Evolutionary conservation across 371 early-diverging fungal genomes (phyloP).

Genomic region (Blakeslea trispora): DNA sequence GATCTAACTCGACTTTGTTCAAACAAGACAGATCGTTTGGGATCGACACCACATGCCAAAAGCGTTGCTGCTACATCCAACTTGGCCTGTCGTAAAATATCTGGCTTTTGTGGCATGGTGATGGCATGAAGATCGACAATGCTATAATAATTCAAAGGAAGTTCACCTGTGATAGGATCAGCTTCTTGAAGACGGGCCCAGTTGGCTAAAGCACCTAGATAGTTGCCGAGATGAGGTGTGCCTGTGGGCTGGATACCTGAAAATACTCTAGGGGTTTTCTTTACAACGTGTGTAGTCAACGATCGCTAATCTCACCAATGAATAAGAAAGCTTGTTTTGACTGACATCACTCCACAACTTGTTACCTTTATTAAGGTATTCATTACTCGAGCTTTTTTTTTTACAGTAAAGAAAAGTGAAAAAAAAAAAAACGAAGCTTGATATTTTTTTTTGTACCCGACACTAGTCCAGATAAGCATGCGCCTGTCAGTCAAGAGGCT

Average conservation of each 20-base stretch:
- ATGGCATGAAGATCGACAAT: constrained; percentile 93
- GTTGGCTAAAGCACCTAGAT: constrained; percentile 86
- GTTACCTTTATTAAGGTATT: constrained; percentile 16
- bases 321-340: not conserved
- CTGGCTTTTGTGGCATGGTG: constrained; percentile 81
- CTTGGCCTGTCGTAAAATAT: constrained; percentile 60
- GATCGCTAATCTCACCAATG: constrained; percentile 17
- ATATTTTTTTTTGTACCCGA: not conserved
- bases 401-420: no score
- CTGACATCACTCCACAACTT: not conserved
- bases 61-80: constrained; percentile 72
- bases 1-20: constrained; percentile 75
- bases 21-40: constrained; percentile 74
- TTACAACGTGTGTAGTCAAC: constrained; percentile 12
- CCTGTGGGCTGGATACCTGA: constrained; percentile 96
- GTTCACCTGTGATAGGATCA: constrained; percentile 32
- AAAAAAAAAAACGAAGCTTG: not conserved
- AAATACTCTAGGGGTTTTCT: constrained; percentile 47
- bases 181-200: constrained; percentile 82
- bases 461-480: no score
- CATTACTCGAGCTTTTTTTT: no score
- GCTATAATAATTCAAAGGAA: constrained; percentile 58
- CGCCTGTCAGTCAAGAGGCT: no score
- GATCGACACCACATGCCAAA: constrained; percentile 89
- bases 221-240: constrained; percentile 93